Evolutionary conservation across 1,284 basidiomycete species (phyloP), one percentile per base, ranked within the genome.

Genomic region (Cryptococcus jaspeensis): DNA sequence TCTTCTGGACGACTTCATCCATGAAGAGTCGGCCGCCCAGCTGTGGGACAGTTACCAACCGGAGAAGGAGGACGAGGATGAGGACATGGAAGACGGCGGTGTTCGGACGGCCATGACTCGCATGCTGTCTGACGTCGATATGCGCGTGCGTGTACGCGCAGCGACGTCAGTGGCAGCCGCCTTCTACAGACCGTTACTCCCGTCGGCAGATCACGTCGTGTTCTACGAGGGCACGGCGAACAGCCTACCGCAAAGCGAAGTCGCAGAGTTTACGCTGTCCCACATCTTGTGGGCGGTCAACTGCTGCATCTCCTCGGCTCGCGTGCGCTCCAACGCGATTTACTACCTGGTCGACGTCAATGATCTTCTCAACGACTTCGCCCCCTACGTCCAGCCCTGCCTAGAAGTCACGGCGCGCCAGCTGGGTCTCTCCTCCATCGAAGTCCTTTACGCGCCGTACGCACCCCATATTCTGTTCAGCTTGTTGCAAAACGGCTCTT

Each of bases 81-180:
- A 50, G 16, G 59, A 70, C 22, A 56, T 64, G 52, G 64, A 65
- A 15, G 59, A 55, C 3, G 52, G 55, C 12, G 60, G 50, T 2
- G 23, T 50, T 36, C 39, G 16, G 49, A 35, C 3, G 28, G 38
- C 28, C 20, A 37, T 36, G 18, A n/a, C 6, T 46, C 44, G 32
- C 59, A 56, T 8, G 64, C 72, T 13, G 58, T 81, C 82, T 23
- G 94, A 97, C 72, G 73, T 78, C 44, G 94, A 98, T 72, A 84
- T 89, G n/a, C 84, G 92, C 23, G 87, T 96, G 36, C 87, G 94
- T 6, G 88, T 92, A 64, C 85, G 89, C 22, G 84, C 84, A 1
- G 87, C 89, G 1, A 78, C 83, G 3, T 80, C 85, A 6, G 84
- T 83, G 32, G 84, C 89, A 2, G 79, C 51, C 1, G 36, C 72